phyloP scores from a whole-genome alignment of 768 basidiomycete genomes.

The Russula compacta region DNA sequence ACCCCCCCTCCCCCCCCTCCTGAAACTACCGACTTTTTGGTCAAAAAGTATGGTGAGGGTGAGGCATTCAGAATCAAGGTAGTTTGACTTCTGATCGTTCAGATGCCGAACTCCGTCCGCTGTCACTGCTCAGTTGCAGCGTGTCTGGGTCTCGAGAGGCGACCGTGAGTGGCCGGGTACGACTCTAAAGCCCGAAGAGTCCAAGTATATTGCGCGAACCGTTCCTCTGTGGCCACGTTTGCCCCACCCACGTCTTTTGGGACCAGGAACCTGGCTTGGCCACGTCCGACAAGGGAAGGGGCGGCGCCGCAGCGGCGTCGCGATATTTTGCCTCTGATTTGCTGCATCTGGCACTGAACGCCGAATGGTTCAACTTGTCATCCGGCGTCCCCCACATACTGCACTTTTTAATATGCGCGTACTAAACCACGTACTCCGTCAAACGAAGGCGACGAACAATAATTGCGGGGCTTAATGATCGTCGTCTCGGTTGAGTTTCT shows the following conservation, averaged over 20 bases:
- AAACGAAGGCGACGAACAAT: not conserved
- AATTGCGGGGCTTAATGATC: not conserved
- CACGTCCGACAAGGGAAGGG: not conserved
- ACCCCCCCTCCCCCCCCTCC: not conserved
- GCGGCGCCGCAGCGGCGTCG: not conserved
- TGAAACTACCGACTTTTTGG: not conserved
- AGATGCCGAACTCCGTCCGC: not conserved
- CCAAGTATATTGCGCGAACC: not conserved
- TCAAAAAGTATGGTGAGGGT: not conserved
- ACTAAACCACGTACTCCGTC: not conserved
- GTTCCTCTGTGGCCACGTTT: conserved; percentile 5
- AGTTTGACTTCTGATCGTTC: not conserved
- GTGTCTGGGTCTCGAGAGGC: conserved; percentile 3
- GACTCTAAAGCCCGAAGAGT: not conserved
- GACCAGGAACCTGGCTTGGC: not conserved
- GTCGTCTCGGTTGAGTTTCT: not conserved
- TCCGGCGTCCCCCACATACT: not conserved
- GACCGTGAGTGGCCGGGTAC: conserved; percentile 2
- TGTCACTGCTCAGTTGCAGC: not conserved
- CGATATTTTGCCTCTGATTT: not conserved
- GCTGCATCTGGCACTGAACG: not conserved
- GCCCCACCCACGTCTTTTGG: not conserved
- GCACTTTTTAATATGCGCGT: not conserved
- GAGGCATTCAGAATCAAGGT: not conserved
- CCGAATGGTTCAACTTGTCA: not conserved